Conservation (phyloP, 164 flowering plant genomes). For the Platanus orientalis region DNA sequence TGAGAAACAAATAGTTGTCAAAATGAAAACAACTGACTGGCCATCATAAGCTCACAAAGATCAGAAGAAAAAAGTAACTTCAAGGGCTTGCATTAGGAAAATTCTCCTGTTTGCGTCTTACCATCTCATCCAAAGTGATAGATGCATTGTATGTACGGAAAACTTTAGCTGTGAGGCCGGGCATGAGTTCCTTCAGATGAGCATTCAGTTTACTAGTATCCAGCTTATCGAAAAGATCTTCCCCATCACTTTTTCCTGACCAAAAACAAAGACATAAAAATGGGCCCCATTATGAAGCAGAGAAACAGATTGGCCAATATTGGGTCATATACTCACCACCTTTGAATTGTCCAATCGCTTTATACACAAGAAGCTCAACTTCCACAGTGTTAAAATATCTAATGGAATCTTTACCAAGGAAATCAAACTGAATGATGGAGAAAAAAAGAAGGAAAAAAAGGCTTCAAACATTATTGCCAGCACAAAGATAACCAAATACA, state of each 20-base stretch:
- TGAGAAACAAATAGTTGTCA: no score
- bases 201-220: conserved; percentile 95
- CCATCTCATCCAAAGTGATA: conserved; percentile 90
- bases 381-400: conserved; percentile 79
- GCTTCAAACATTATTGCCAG: conserved; percentile 5
- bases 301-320: not conserved
- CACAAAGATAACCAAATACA: not conserved
- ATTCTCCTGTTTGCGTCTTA: conserved; percentile 35
- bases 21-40: not conserved
- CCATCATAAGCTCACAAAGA: not conserved
- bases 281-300: not conserved
- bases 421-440: conserved; percentile 81
- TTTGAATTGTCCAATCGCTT: conserved; percentile 78
- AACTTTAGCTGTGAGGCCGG: conserved; percentile 98
- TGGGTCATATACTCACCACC: conserved; percentile 48
- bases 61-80: not conserved
- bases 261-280: conserved; percentile 4
- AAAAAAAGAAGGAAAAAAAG: conserved; percentile 5
- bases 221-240: conserved; percentile 84
- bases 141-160: conserved; percentile 99
- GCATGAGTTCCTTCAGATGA: conserved; percentile 96
- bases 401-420: conserved; percentile 99
- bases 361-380: conserved; percentile 80
- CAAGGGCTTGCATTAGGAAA: not conserved
- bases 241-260: conserved; percentile 69